These are phyloP conservation scores for Xylogone sp. DNA, from an alignment of 2,329 filamentous ascomycete genomes.

Conservation along the genomic window DNA sequence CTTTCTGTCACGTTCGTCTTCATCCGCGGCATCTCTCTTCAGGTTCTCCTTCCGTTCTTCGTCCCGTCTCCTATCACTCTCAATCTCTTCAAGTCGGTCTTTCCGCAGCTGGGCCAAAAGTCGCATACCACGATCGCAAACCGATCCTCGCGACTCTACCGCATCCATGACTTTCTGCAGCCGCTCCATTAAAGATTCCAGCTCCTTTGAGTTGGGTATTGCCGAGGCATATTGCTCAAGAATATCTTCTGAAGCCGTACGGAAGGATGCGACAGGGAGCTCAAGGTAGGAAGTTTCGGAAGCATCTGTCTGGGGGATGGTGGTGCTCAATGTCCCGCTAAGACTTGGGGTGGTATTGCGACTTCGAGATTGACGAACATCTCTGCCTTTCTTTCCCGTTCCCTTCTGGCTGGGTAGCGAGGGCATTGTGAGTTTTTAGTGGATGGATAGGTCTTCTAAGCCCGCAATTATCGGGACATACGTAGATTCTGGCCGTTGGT, in stretches of 20 bases:
- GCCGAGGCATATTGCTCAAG: constrained; percentile 58
- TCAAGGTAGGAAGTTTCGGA: constrained; percentile 64
- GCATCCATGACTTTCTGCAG: constrained; percentile 62
- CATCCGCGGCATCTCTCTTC: constrained; percentile 42
- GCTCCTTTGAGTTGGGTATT: constrained; percentile 59
- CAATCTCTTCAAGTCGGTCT: constrained; percentile 51
- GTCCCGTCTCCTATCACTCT: constrained; percentile 36
- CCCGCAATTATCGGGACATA: background rate
- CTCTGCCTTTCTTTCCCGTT: constrained; percentile 62
- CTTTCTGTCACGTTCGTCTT: constrained; percentile 45
- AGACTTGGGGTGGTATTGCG: constrained; percentile 73
- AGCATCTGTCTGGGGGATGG: constrained; percentile 47
- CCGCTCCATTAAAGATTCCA: constrained; percentile 60
- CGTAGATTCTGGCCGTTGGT: background rate
- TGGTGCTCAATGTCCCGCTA: constrained; percentile 16
- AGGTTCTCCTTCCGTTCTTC: constrained; percentile 36
- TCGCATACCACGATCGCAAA: constrained; percentile 71
- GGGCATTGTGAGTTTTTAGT: constrained; percentile 48
- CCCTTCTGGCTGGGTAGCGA: constrained; percentile 56
- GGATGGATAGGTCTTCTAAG: background rate
- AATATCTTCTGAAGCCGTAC: constrained; percentile 63
- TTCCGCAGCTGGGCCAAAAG: constrained; percentile 64
- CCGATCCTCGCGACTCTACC: constrained; percentile 62
- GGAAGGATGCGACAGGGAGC: constrained; percentile 55
- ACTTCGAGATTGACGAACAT: constrained; percentile 62